A percentile compares a stretch with the other conserved stretches of the same genome.
Evolutionary conservation across 2,329 filamentous ascomycete species (phyloP).

Genomic region (Alternaria triticina): DNA sequence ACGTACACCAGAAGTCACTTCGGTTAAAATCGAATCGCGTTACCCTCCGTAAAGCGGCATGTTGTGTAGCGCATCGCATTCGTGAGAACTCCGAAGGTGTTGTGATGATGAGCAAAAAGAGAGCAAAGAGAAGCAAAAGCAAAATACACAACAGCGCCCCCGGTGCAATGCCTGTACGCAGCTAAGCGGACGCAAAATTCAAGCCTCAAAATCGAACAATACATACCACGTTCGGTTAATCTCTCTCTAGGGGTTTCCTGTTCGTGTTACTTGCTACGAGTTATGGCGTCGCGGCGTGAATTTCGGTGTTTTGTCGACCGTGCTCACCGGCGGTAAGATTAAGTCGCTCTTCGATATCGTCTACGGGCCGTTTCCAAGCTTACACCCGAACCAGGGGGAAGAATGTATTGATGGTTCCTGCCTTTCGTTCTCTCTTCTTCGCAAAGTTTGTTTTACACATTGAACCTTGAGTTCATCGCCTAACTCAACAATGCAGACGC

Average conservation of each 20-base stretch:
- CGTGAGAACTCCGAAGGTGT: neutral
- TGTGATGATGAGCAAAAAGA: neutral
- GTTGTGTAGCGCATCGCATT: neutral
- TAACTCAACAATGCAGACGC: neutral
- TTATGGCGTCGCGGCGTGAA: neutral
- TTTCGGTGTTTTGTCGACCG: neutral
- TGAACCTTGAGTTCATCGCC: neutral
- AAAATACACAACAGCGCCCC: neutral
- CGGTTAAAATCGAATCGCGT: neutral
- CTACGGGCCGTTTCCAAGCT: neutral
- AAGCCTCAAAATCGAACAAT: neutral
- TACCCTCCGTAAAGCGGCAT: neutral
- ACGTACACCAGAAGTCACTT: neutral
- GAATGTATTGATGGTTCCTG: neutral
- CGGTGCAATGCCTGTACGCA: neutral
- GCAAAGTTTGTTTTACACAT: neutral
- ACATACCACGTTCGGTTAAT: neutral
- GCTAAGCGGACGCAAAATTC: neutral
- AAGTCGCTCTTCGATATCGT: neutral
- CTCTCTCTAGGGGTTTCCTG: neutral
- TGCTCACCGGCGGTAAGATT: neutral
- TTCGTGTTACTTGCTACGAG: neutral
- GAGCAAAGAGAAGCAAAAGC: neutral
- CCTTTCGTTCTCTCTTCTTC: neutral
- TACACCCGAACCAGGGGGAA: neutral